A percentile compares a stretch with the other conserved stretches of the same genome.
Evolutionary conservation across 2,329 filamentous ascomycete genomes (phyloP).

Genomic region (Passalora sequoiae): DNA sequence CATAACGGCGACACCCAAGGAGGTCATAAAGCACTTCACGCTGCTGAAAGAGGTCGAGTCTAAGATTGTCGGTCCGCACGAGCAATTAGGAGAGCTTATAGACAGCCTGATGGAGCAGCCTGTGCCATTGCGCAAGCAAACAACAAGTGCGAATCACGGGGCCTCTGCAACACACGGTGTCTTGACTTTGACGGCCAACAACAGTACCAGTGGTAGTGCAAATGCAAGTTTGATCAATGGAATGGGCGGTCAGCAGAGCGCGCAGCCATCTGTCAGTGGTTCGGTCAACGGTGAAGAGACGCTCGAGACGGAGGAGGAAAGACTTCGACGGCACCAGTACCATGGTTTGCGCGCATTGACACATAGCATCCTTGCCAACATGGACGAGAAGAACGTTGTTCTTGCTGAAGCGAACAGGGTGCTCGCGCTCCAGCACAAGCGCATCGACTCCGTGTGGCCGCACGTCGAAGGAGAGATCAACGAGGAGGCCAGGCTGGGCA

Average conservation of each 20-base stretch:
- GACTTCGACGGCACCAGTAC: conserved; percentile 48
- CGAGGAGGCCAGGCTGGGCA: conserved; percentile 90
- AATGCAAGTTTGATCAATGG: conserved; percentile 38
- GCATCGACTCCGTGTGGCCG: conserved; percentile 81
- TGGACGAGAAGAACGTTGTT: conserved; percentile 98
- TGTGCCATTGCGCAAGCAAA: conserved; percentile 36
- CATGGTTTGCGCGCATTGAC: conserved; percentile 72
- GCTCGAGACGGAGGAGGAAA: conserved; percentile 43
- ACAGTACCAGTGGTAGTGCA: conserved; percentile 36
- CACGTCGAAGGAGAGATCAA: conserved; percentile 85
- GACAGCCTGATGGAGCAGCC: conserved; percentile 52
- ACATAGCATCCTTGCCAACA: conserved; percentile 76
- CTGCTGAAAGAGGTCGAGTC: conserved; percentile 96
- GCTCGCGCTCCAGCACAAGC: conserved; percentile 73
- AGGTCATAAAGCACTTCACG: conserved; percentile 92
- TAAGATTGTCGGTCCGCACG: conserved; percentile 85
- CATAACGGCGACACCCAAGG: conserved; percentile 85
- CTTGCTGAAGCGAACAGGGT: conserved; percentile 88
- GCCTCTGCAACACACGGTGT: conserved; percentile 25
- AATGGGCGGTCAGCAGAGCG: conserved; percentile 22
- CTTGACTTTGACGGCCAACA: conserved; percentile 36
- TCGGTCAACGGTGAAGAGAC: conserved; percentile 27
- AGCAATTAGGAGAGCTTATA: conserved; percentile 71
- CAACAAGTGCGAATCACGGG: conserved; percentile 7
- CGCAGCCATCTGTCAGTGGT: conserved; percentile 23